Evolutionary conservation across 2,329 filamentous ascomycete species (phyloP).

Genomic region (Exophiala sp.): DNA sequence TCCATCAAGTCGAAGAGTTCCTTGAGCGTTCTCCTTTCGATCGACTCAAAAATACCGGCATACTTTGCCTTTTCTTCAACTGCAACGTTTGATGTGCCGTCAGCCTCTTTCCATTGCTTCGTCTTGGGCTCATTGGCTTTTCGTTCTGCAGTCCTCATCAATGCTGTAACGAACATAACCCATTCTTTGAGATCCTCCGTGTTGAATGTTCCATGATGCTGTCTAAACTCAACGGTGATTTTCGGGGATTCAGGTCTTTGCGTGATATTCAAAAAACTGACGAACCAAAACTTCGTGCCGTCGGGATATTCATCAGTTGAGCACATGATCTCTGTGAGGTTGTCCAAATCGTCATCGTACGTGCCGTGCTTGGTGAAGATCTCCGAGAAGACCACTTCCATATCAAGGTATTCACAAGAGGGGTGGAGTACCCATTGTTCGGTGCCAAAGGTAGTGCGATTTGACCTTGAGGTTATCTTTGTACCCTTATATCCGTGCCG

Average conservation of each 20-base stretch:
- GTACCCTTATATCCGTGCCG: slow-evolving; percentile 5
- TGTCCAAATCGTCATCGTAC: not conserved
- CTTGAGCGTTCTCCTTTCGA: slow-evolving; percentile 3
- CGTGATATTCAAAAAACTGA: slow-evolving; percentile 12
- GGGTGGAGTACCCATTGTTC: no score
- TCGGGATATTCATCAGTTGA: not conserved
- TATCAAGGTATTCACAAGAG: not conserved
- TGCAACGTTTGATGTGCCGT: not conserved
- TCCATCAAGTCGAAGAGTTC: slow-evolving; percentile 18
- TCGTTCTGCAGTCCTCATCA: slow-evolving; percentile 15
- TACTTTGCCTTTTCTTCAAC: slow-evolving; percentile 11
- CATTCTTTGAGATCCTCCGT: slow-evolving; percentile 10
- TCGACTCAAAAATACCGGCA: not conserved
- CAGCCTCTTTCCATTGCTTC: not conserved
- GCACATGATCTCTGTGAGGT: not conserved
- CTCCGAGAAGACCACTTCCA: slow-evolving; percentile 2
- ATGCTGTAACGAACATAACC: slow-evolving; percentile 16
- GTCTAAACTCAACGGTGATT: slow-evolving; percentile 19
- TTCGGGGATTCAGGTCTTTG: not conserved
- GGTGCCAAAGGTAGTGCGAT: not conserved
- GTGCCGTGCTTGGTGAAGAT: slow-evolving; percentile 5
- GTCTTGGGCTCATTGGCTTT: slow-evolving; percentile 6
- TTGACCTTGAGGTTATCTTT: slow-evolving; percentile 1
- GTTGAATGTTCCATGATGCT: slow-evolving; percentile 16
- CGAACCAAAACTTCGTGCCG: not conserved